Percentiles rank a stretch among this genome's conserved stretches.
These are phyloP conservation scores for Barnettozyma hawaiiensis DNA, from an alignment of 1,139 yeast genomes.

Conservation along the genomic window DNA sequence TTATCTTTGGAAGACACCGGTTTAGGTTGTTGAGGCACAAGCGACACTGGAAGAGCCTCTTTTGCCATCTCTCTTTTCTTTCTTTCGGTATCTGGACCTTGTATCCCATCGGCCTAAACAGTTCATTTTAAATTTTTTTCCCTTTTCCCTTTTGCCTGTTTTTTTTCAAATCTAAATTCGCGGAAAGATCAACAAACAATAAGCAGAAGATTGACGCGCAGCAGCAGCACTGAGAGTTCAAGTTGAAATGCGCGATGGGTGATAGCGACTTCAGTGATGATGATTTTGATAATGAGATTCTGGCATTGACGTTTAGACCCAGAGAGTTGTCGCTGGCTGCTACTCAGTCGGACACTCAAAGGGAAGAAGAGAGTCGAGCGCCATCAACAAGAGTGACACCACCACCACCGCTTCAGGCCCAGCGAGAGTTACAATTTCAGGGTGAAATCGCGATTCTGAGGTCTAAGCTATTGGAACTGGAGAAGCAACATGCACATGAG, in stretches of 20 bases:
- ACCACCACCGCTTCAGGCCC: not conserved
- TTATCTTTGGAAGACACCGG: constrained; percentile 81
- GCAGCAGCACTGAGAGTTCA: too few species aligned
- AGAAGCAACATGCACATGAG: constrained; percentile 26
- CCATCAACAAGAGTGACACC: not conserved
- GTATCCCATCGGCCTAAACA: too few species aligned
- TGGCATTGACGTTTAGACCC: constrained; percentile 23
- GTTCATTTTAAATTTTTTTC: too few species aligned
- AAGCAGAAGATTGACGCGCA: too few species aligned
- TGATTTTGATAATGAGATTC: constrained; percentile 21
- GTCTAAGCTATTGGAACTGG: constrained; percentile 51
- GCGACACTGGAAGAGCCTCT: constrained; percentile 53
- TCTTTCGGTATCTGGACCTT: too few species aligned
- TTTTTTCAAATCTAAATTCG: not conserved
- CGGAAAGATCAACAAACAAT: not conserved
- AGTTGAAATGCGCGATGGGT: not conserved
- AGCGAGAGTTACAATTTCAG: constrained; percentile 40
- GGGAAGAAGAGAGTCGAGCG: not conserved
- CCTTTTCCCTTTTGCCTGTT: not conserved
- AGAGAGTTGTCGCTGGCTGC: constrained; percentile 2
- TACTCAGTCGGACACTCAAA: not conserved
- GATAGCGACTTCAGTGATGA: constrained; percentile 15
- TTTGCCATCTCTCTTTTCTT: too few species aligned
- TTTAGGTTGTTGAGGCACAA: constrained; percentile 81
- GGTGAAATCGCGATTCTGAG: constrained; percentile 78